Base-by-base conservation (phyloP, 2,329 filamentous ascomycete genomes). In the Thermomyces lanuginosus region DNA sequence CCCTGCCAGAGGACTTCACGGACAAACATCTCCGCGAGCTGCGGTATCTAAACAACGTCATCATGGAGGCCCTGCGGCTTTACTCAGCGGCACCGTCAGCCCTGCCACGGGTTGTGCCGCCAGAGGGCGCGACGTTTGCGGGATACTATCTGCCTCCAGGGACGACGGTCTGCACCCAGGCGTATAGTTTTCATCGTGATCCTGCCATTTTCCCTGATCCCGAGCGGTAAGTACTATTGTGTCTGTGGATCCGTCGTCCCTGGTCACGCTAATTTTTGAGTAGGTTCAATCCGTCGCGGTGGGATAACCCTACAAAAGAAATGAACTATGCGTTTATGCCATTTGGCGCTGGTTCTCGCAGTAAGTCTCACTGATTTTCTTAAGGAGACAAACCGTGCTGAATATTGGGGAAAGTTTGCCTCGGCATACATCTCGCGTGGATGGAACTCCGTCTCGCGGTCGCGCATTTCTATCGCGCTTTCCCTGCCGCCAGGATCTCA, bases 391-490 rank as follows among this genome's bases (percentile, higher is more conserved):
- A 5, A 18, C 27, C 21, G 9, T 19, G 22, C 3, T 21, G 12
- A 2, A 21, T 21, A 7, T 3, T 6, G n/a, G 4, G 15, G 21
- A 12, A 3, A 32, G 30, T 72, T 48, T 79, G 75, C 38, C 56
- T 80, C 2, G 74, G 74, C 0, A 69, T 69, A 7, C 72, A 78
- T 38, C 68, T 79, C 36, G 72, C 74, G 1, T 49, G 53, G 22
- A 66, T 68, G 49, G 65, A 71, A 37, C 36, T 71, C 17, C 51
- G 64, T 4, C 54, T 66, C 16, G 59, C 55, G 0, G 48, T 56
- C 0, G 60, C 61, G 0, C 50, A 56, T 8, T 64, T 72, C 42
- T 66, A 69, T 37, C 46, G 55, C 1, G 21, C 13, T 9, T 32
- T 32, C 12, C 19, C 23, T 6, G 20, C 10, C 6, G 26, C 22